Base-by-base conservation (phyloP, 768 basidiomycete species). In the Hortiboletus campestris region DNA sequence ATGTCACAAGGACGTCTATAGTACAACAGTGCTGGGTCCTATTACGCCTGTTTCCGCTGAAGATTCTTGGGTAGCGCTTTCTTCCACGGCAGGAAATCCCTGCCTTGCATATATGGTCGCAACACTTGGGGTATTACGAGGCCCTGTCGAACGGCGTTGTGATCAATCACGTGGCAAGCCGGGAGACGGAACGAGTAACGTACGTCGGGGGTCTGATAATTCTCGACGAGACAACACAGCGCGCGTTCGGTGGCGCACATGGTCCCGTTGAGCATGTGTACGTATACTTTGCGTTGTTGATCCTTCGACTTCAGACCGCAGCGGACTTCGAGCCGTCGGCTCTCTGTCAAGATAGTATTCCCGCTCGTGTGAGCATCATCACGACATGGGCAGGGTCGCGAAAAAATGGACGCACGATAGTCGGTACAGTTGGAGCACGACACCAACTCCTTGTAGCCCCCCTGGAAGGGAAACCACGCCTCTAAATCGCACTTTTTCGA, bases 381-480 rank as follows among this genome's bases (percentile, higher is more conserved):
- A 10, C 14, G 11, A 12, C 6, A 14, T 9, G 38, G 16, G 10
- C 38, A 39, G n/a, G 38, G 9, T 39, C 38, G 10, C 8, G 12
- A n/a, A 31, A 35, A 19, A 13, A 49, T 17, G 13, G 25, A 83
- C 92, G 75, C 69, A 98, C 96, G 97, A 73, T 99, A 98, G 71
- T 98, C 97, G 20, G 96, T 98, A 76, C 97, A 99, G 72, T 99
- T 99, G 69, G 92, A 94, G 72, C 94, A 95, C 62, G 91, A 94
- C 36, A 98, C 97, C 40, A 99, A 78, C 78, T 99, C 97, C 79
- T 98, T 99, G 79, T 95, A 94, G 49, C 80, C 86, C 47, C 85
- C 86, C 74, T 98, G 97, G 83, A 92, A 98, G 2, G 97, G 97
- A 82, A 99, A 99, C 92, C 94, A 99, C 55, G 97, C 97, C 74